Percentiles rank a stretch among this genome's conserved stretches.
phyloP scores from a whole-genome alignment of 306 rosid genomes.

The Mucuna pruriens region DNA sequence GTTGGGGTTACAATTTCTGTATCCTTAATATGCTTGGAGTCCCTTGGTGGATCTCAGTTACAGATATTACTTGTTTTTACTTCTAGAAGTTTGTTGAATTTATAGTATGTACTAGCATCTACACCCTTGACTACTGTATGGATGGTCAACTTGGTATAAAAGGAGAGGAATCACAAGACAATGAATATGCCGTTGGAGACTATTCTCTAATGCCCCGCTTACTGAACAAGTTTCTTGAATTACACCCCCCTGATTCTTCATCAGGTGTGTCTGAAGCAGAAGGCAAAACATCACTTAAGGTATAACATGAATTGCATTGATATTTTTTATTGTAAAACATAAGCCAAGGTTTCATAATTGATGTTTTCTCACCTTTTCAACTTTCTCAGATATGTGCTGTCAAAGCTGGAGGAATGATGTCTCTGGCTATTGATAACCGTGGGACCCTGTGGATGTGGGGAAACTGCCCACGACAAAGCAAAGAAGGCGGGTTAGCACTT shows the following conservation, averaged over 20 bases:
- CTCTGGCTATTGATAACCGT: constrained; percentile 71
- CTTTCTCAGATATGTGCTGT: constrained; percentile 61
- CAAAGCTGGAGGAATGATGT: constrained; percentile 95
- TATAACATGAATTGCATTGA: constrained; percentile 32
- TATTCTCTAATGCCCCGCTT: constrained; percentile 59
- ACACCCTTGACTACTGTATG: constrained; percentile 69
- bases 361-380: constrained; percentile 20
- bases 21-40: constrained; percentile 61
- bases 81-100: constrained; percentile 29
- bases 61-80: constrained; percentile 25
- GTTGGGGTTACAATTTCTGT: constrained; percentile 94
- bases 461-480: constrained; percentile 66
- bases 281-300: constrained; percentile 55
- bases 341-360: not conserved
- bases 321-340: not conserved
- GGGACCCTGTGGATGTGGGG: constrained; percentile 96
- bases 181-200: constrained; percentile 55
- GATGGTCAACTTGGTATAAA: constrained; percentile 92
- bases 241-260: constrained; percentile 48
- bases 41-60: constrained; percentile 25
- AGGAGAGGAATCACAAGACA: constrained; percentile 55
- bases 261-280: constrained; percentile 49
- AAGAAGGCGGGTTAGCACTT: constrained; percentile 55
- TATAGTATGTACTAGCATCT: constrained; percentile 15
- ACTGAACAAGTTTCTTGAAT: constrained; percentile 58